Percentiles rank a stretch among this genome's conserved stretches.
Conservation (phyloP, 257 asterid genomes). For the Eustoma russellianum region DNA sequence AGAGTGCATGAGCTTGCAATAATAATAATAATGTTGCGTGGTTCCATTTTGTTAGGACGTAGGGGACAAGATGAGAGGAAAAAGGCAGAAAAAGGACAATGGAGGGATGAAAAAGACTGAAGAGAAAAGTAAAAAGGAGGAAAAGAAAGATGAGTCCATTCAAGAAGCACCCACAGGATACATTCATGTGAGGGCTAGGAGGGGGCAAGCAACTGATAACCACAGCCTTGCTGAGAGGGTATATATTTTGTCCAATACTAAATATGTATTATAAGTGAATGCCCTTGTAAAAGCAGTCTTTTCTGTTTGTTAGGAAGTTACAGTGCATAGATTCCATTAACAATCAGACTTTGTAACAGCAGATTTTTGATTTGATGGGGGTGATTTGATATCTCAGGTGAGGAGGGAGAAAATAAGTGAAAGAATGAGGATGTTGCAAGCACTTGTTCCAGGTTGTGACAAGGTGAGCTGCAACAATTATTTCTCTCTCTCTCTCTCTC, state of each 20-base stretch:
- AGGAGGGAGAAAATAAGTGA: constrained; percentile 86
- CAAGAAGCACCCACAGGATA: constrained; percentile 37
- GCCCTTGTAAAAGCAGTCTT: too few species aligned
- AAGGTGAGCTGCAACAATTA: constrained; percentile 40
- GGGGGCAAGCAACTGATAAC: constrained; percentile 91
- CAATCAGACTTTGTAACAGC: too few species aligned
- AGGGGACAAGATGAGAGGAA: constrained; percentile 23
- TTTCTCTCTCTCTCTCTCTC: too few species aligned
- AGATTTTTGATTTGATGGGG: too few species aligned
- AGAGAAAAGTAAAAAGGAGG: constrained; percentile 17
- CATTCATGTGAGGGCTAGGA: constrained; percentile 83
- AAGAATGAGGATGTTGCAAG: constrained; percentile 72
- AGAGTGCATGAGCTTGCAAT: too few species aligned
- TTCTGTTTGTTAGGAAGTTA: too few species aligned
- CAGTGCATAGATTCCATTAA: too few species aligned
- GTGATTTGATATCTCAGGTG: constrained; percentile 31
- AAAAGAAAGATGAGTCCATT: constrained; percentile 19
- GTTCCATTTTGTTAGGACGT: constrained; percentile 17
- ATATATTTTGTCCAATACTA: neutral
- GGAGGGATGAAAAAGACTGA: constrained; percentile 12
- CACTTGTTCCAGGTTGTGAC: constrained; percentile 84
- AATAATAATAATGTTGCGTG: too few species aligned
- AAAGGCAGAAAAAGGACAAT: constrained; percentile 28
- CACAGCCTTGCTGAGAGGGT: constrained; percentile 96
- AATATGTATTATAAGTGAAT: too few species aligned